Evolutionary conservation across 129 eudicot species (phyloP).

Genomic region (Sambucus nigra): DNA sequence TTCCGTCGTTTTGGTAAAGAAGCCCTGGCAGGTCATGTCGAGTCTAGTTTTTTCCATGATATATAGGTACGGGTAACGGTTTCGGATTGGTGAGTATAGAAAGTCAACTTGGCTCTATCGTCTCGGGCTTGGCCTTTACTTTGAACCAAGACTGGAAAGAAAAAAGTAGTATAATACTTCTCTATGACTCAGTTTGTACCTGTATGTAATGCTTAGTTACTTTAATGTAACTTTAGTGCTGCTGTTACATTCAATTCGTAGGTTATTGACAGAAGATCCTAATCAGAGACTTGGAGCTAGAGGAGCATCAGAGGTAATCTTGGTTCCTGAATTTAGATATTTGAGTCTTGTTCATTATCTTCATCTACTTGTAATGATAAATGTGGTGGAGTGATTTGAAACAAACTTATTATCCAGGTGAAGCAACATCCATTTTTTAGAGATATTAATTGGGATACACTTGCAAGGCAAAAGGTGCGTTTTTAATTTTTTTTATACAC

Average conservation of each 20-base stretch:
- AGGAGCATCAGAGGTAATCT: conserved; percentile 90
- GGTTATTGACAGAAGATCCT: conserved; percentile 93
- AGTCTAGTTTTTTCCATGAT: too few relatives aligned
- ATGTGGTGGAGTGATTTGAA: background rate
- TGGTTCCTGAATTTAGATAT: background rate
- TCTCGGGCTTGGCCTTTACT: too few relatives aligned
- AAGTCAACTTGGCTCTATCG: too few relatives aligned
- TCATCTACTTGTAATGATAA: conserved; percentile 1
- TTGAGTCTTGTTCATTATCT: background rate
- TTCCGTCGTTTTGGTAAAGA: too few relatives aligned
- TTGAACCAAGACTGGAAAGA: too few relatives aligned
- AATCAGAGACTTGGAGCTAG: conserved; percentile 90
- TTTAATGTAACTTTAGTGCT: background rate
- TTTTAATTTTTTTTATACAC: background rate
- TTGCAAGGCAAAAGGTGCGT: conserved; percentile 90
- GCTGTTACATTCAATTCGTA: conserved; percentile 9
- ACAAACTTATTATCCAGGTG: conserved; percentile 40
- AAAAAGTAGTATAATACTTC: too few relatives aligned
- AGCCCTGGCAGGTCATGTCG: too few relatives aligned
- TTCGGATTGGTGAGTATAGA: too few relatives aligned
- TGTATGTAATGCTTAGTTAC: too few relatives aligned
- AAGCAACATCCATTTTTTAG: conserved; percentile 86
- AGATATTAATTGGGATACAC: conserved; percentile 98
- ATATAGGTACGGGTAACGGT: too few relatives aligned
- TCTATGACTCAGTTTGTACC: too few relatives aligned